Evolutionary conservation across 805 yeast genomes (phyloP).

Genomic region (Candida gorgasii): DNA sequence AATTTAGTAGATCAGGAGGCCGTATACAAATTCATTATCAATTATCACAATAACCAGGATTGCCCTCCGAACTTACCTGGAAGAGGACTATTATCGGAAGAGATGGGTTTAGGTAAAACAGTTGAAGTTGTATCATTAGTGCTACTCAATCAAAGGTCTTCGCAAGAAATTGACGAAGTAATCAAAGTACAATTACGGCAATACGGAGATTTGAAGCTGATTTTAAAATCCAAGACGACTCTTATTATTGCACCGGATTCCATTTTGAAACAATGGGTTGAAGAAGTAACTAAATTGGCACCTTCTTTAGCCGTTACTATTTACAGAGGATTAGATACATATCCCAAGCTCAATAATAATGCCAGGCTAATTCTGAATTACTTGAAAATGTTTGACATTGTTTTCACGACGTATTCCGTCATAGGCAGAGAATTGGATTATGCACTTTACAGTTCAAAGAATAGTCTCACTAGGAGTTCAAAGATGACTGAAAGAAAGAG

Average conservation of each 20-base stretch:
- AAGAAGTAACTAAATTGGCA: conserved; percentile 62
- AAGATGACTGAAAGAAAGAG: conserved; percentile 21
- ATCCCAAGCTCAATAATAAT: conserved; percentile 28
- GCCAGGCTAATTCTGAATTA: conserved; percentile 50
- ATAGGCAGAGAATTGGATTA: conserved; percentile 76
- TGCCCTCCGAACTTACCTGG: conserved; percentile 40
- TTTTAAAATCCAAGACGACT: conserved; percentile 64
- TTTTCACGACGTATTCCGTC: conserved; percentile 73
- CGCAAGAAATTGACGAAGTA: conserved; percentile 30
- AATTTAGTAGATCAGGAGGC: conserved; percentile 39
- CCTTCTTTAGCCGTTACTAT: conserved; percentile 61
- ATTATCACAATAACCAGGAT: conserved; percentile 22
- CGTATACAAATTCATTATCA: conserved; percentile 29
- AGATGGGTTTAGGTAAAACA: conserved; percentile 97
- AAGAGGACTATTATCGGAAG: conserved; percentile 81
- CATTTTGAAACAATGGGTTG: conserved; percentile 82
- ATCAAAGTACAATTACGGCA: conserved; percentile 30
- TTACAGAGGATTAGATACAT: conserved; percentile 56
- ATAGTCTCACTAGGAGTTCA: conserved; percentile 46
- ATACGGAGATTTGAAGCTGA: conserved; percentile 42
- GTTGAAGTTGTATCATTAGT: conserved; percentile 76
- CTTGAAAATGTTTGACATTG: conserved; percentile 67
- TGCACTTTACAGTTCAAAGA: conserved; percentile 68
- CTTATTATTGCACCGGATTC: conserved; percentile 85
- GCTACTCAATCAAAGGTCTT: conserved; percentile 57